phyloP scores from a whole-genome alignment of 345 rosid genomes.

The Salix brachista region DNA sequence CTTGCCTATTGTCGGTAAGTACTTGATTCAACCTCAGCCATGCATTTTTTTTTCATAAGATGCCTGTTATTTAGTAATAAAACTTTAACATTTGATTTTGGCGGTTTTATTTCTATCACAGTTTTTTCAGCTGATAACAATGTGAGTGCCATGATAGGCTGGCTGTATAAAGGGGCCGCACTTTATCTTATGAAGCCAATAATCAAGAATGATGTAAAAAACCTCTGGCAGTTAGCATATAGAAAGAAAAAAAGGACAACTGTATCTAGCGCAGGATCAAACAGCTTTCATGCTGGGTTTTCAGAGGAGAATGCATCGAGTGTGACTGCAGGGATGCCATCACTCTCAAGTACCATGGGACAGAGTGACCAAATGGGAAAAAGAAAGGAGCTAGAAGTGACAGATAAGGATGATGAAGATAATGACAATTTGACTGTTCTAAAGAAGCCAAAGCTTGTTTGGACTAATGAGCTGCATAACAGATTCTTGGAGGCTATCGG shows the following conservation, averaged over 20 bases:
- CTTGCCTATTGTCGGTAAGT: constrained; percentile 46
- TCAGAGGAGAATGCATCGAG: constrained; percentile 4
- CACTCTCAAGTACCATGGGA: constrained; percentile 1
- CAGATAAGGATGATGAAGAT: constrained; percentile 11
- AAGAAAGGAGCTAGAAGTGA: constrained; percentile 24
- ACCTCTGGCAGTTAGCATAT: constrained; percentile 45
- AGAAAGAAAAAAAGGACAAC: constrained; percentile 7
- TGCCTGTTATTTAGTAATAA: background rate
- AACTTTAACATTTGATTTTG: constrained; percentile 4
- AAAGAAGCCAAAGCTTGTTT: constrained; percentile 42
- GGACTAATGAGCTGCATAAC: constrained; percentile 41
- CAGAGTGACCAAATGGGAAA: constrained; percentile 7
- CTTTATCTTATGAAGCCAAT: constrained; percentile 45
- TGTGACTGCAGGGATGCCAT: constrained; percentile 15
- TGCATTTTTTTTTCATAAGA: background rate
- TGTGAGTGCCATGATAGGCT: constrained; percentile 28
- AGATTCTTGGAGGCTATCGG: constrained; percentile 37
- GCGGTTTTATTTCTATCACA: constrained; percentile 13
- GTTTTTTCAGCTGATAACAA: constrained; percentile 34
- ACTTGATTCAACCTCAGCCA: background rate
- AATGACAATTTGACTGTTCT: background rate
- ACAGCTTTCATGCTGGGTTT: background rate
- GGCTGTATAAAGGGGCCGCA: constrained; percentile 43
- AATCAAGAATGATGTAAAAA: constrained; percentile 19
- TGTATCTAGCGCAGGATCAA: background rate